phyloP scores from a whole-genome alignment of 306 rosid species.

The Malus sylvestris region DNA sequence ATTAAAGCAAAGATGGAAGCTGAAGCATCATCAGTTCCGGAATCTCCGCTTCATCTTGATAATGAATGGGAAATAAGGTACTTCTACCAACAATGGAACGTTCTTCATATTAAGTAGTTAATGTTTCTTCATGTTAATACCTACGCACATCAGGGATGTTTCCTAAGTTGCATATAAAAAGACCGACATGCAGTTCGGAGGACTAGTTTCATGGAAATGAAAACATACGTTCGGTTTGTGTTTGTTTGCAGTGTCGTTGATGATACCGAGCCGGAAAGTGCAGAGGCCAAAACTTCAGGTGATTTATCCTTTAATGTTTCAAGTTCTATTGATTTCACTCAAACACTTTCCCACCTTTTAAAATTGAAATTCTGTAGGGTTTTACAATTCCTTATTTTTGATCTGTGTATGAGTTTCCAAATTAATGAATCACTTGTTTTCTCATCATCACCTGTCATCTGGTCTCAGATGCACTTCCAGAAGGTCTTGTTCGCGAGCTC shows the following conservation, averaged over 20 bases:
- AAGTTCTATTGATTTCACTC: not conserved
- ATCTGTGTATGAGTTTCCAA: not conserved
- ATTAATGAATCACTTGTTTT: not conserved
- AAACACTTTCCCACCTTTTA: not conserved
- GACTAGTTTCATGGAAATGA: not conserved
- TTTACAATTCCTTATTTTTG: not conserved
- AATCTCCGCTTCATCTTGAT: slow-evolving; percentile 68
- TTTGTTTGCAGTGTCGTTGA: slow-evolving; percentile 61
- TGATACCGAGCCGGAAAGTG: slow-evolving; percentile 38
- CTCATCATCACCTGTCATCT: not conserved
- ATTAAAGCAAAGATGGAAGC: slow-evolving; percentile 75
- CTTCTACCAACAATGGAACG: slow-evolving; percentile 1
- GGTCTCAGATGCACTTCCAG: slow-evolving; percentile 65
- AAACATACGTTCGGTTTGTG: not conserved
- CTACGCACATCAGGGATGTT: not conserved
- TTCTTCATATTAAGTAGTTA: not conserved
- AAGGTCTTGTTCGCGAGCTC: slow-evolving; percentile 87
- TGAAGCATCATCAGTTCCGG: slow-evolving; percentile 43
- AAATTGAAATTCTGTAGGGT: not conserved
- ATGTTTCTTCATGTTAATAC: not conserved
- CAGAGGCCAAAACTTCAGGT: slow-evolving; percentile 49
- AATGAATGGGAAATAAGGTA: slow-evolving; percentile 99
- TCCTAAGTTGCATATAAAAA: not conserved
- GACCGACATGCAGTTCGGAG: not conserved
- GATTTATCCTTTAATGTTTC: slow-evolving; percentile 11